Conservation (phyloP, 768 basidiomycete species). For the Amylocystis lapponica region DNA sequence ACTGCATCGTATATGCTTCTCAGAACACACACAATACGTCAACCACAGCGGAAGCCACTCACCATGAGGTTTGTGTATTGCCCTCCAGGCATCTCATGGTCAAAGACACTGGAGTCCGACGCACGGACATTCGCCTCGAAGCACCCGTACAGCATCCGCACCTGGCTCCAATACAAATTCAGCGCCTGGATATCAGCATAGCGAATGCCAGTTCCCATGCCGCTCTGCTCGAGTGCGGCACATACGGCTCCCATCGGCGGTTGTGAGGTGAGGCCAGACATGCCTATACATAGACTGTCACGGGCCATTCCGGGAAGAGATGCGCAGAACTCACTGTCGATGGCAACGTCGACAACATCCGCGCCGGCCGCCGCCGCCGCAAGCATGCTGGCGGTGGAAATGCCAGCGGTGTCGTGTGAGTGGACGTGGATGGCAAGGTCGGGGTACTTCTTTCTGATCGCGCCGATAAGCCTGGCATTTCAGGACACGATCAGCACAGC, state of each 20-base stretch:
- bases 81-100: conserved; percentile 99
- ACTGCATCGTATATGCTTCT: conserved; percentile 54
- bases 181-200: conserved; percentile 96
- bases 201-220: conserved; percentile 90
- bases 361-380: conserved; percentile 96
- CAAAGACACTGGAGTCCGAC: conserved; percentile 96
- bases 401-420: conserved; percentile 99
- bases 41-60: no score
- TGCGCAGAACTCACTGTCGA: conserved; percentile 68
- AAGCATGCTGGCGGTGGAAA: conserved; percentile 95
- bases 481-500: neutral
- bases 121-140: conserved; percentile 98
- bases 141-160: conserved; percentile 90
- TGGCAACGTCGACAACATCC: conserved; percentile 96
- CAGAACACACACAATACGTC: no score
- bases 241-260: conserved; percentile 98
- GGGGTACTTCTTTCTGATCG: conserved; percentile 93
- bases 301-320: neutral
- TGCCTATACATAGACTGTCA: conserved; percentile 46
- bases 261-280: conserved; percentile 98
- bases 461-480: conserved; percentile 76
- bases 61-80: conserved; percentile 95
- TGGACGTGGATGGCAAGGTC: conserved; percentile 99
- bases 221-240: conserved; percentile 91
- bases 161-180: conserved; percentile 97